These are phyloP conservation scores for Herpetomonas tarakana DNA, from an alignment of 208 protist species.

Conservation along the genomic window DNA sequence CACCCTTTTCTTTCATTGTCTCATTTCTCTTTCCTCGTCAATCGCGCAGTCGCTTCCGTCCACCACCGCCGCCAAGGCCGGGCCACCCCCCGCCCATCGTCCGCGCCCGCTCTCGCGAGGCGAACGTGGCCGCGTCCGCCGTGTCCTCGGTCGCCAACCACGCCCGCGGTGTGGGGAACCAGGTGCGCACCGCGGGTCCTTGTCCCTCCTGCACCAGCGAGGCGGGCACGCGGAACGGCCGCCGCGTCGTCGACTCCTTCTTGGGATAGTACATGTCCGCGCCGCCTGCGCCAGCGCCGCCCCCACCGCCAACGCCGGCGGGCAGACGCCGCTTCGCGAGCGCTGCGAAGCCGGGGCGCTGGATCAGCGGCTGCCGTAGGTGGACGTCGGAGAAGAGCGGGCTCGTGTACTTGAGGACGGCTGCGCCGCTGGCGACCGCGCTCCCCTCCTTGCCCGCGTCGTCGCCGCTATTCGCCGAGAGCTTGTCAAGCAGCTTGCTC, in stretches of 20 bases:
- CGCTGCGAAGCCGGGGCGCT: slow-evolving; percentile 57
- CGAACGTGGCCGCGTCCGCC: slow-evolving; percentile 39
- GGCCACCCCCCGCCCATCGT: slow-evolving; percentile 20
- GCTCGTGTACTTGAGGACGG: slow-evolving; percentile 7
- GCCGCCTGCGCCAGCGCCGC: not conserved
- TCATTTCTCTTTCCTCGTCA: slow-evolving; percentile 3
- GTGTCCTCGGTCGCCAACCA: slow-evolving; percentile 62
- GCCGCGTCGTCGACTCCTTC: slow-evolving; percentile 23
- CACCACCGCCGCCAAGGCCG: slow-evolving; percentile 1
- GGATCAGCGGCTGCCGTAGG: slow-evolving; percentile 30
- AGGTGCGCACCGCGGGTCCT: slow-evolving; percentile 32
- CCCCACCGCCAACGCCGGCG: slow-evolving; percentile 12
- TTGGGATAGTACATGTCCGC: slow-evolving; percentile 52
- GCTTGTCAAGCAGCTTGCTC: slow-evolving; percentile 43
- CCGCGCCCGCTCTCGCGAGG: slow-evolving; percentile 16
- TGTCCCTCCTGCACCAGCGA: slow-evolving; percentile 19
- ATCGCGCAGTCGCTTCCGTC: not conserved
- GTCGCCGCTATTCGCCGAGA: slow-evolving; percentile 17
- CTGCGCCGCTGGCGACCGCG: not conserved
- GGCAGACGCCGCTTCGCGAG: slow-evolving; percentile 24
- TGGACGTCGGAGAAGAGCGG: slow-evolving; percentile 16
- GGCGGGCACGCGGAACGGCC: slow-evolving; percentile 52
- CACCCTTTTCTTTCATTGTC: too few species aligned
- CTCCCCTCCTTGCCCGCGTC: not conserved
- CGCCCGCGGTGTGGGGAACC: slow-evolving; percentile 52